phyloP scores from a whole-genome alignment of 768 basidiomycete genomes.

The Lactarius quietus region DNA sequence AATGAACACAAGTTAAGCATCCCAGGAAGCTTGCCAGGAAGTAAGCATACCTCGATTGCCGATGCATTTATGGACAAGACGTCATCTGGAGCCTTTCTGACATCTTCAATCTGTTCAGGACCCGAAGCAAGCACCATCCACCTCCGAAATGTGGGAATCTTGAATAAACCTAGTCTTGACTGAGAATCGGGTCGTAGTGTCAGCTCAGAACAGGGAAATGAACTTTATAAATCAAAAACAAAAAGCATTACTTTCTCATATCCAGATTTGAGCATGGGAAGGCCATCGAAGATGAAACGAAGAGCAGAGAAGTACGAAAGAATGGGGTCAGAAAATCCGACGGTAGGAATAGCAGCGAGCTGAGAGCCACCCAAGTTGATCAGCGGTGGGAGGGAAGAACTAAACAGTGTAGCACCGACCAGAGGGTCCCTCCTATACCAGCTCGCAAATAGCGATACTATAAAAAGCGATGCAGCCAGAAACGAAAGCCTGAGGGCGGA shows the following conservation, averaged over 20 bases:
- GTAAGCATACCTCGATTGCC: not conserved
- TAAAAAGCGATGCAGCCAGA: not conserved
- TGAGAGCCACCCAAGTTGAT: not conserved
- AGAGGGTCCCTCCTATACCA: constrained; percentile 12
- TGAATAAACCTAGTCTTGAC: not conserved
- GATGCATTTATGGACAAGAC: not conserved
- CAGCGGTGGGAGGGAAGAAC: not conserved
- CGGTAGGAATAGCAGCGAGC: not conserved
- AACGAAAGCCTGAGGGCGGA: not conserved
- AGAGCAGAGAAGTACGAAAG: not conserved
- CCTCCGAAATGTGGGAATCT: not conserved
- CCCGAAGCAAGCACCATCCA: not conserved
- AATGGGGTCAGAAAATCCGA: not conserved
- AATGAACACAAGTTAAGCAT: not conserved
- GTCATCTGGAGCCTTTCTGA: not conserved
- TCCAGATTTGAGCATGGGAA: not conserved
- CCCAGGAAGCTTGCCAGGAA: not conserved
- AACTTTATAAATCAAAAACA: not conserved
- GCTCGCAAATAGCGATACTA: not conserved
- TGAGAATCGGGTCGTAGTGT: not conserved
- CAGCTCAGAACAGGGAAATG: not conserved
- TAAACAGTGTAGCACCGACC: not conserved
- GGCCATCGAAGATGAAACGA: not conserved
- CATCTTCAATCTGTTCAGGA: not conserved
- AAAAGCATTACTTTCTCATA: not conserved